phyloP scores from a whole-genome alignment of 2,329 filamentous ascomycete genomes.

The Fusarium musae region DNA sequence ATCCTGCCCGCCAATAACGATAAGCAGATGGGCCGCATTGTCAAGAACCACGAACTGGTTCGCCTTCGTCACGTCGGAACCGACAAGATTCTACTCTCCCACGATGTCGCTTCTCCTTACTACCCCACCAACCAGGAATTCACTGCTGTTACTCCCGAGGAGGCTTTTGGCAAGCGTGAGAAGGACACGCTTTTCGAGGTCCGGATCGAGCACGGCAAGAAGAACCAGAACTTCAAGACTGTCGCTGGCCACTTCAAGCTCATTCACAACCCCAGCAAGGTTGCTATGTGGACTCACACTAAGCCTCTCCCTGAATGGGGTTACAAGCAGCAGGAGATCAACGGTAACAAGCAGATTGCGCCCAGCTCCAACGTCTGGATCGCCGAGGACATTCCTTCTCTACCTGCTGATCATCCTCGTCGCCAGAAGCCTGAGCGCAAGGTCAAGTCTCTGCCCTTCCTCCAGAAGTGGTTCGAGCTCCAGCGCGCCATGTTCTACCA shows the following conservation, averaged over 20 bases:
- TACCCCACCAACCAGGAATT: conserved; percentile 99
- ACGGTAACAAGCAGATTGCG: conserved; percentile 95
- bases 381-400: conserved; percentile 87
- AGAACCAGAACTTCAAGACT: conserved; percentile 85
- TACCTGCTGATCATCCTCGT: conserved; percentile 77
- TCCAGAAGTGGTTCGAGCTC: conserved; percentile 94
- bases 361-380: conserved; percentile 95
- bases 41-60: conserved; percentile 87
- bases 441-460: conserved; percentile 86
- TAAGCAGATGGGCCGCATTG: conserved; percentile 67
- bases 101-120: conserved; percentile 96
- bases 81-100: conserved; percentile 86
- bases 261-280: conserved; percentile 92
- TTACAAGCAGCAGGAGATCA: conserved; percentile 98
- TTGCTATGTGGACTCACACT: conserved; percentile 99
- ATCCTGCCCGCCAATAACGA: conserved; percentile 77
- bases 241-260: conserved; percentile 95
- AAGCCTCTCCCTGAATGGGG: conserved; percentile 97
- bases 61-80: conserved; percentile 89
- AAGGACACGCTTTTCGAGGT: conserved; percentile 96
- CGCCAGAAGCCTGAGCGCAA: conserved; percentile 79
- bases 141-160: conserved; percentile 79
- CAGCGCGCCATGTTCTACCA: conserved; percentile 99
- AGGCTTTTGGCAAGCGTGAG: conserved; percentile 77
- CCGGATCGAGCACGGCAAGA: conserved; percentile 86